These are phyloP conservation scores for Ceratopteris richardii DNA, from an alignment of 75 land plant genomes.

Conservation along the genomic window DNA sequence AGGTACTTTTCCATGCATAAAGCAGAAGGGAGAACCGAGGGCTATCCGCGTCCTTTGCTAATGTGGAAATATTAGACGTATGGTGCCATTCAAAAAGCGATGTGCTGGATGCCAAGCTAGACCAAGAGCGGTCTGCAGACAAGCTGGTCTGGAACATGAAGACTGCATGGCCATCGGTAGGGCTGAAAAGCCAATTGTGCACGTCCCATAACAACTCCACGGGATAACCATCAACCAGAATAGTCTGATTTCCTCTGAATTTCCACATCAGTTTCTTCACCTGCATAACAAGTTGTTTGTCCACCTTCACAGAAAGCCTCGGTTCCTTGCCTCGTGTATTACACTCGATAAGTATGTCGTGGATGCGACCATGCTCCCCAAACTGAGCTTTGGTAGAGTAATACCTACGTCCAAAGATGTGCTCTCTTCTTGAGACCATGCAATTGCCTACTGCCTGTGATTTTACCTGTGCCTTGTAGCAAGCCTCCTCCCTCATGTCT, in stretches of 20 bases:
- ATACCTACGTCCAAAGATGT: conserved; percentile 34
- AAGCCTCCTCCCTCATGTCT: conserved; percentile 49
- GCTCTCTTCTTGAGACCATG: conserved; percentile 39
- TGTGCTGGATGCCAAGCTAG: too few species aligned
- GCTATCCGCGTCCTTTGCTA: too few species aligned
- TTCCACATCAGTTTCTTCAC: conserved; percentile 53
- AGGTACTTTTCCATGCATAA: too few species aligned
- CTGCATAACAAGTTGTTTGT: conserved; percentile 39
- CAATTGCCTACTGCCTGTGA: too few species aligned
- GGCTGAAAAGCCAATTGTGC: conserved; percentile 60
- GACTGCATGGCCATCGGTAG: conserved; percentile 37
- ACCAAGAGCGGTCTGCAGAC: conserved; percentile 22
- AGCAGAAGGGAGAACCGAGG: too few species aligned
- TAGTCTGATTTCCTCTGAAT: conserved; percentile 51
- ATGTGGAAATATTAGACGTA: too few species aligned
- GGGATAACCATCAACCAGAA: conserved; percentile 40
- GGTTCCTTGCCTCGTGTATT: conserved; percentile 32
- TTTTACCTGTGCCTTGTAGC: conserved; percentile 23
- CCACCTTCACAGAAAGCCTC: conserved; percentile 35
- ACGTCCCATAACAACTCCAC: conserved; percentile 58
- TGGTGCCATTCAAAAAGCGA: too few species aligned
- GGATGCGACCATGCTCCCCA: conserved; percentile 36
- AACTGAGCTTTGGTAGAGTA: conserved; percentile 49
- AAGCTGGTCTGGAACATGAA: conserved; percentile 40
- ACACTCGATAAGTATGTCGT: conserved; percentile 44